Percentiles rank a stretch among this genome's conserved stretches.
phyloP scores from a whole-genome alignment of 305 asterid species.

The Nicotiana rustica region DNA sequence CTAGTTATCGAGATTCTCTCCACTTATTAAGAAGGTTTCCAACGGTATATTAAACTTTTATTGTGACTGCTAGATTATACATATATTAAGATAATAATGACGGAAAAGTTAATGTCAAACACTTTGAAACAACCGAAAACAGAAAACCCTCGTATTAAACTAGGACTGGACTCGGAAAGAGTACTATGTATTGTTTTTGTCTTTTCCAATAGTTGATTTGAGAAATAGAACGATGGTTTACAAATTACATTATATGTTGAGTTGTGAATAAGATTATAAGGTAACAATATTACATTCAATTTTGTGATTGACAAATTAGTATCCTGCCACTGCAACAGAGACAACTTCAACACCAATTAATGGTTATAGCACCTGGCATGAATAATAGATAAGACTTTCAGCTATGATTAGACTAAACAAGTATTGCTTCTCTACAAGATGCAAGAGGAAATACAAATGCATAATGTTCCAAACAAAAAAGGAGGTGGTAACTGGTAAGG shows the following conservation, averaged over 20 bases:
- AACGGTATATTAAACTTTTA: too few species aligned
- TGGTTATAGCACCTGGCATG: background rate
- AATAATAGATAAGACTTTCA: too few species aligned
- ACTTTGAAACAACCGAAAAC: too few species aligned
- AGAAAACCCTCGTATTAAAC: too few species aligned
- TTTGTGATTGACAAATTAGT: background rate
- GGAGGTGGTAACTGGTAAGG: background rate
- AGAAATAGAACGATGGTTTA: background rate
- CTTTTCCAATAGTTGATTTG: too few species aligned
- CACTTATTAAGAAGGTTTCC: too few species aligned
- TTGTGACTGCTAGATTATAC: too few species aligned
- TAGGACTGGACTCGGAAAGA: background rate
- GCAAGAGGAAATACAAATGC: background rate
- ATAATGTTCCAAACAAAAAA: background rate
- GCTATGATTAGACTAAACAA: background rate
- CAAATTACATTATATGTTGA: background rate
- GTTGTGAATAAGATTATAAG: background rate
- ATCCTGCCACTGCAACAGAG: background rate
- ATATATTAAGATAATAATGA: too few species aligned
- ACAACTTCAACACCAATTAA: background rate
- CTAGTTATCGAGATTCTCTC: too few species aligned
- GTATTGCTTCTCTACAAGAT: background rate
- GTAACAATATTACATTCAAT: background rate
- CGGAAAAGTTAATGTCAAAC: too few species aligned
- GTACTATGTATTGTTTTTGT: background rate